phyloP scores from a whole-genome alignment of 176 grass and related monocot species.

The Themeda triandra region DNA sequence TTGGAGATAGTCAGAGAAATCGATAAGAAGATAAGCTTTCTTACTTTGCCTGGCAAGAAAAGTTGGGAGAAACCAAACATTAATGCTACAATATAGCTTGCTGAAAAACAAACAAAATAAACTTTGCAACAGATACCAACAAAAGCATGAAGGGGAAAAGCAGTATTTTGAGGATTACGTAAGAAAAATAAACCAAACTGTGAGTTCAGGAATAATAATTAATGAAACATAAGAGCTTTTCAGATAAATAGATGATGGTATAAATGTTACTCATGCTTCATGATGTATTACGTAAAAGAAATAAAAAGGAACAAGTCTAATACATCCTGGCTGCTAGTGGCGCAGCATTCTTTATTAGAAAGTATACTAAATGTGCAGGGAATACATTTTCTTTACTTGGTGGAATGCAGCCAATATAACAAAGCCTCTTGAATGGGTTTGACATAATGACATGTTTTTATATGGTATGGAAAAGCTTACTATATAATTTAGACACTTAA shows the following conservation, averaged over 20 bases:
- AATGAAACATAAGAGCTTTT: conserved; percentile 14
- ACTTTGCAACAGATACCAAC: background rate
- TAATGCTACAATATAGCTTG: conserved; percentile 19
- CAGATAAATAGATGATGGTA: background rate
- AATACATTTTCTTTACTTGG: background rate
- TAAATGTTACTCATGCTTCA: background rate
- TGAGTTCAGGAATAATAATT: background rate
- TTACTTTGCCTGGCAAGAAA: conserved; percentile 73
- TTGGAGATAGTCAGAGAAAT: conserved; percentile 84
- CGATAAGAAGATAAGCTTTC: conserved; percentile 87
- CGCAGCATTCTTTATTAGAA: background rate
- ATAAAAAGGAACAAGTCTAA: background rate
- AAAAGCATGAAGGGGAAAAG: background rate
- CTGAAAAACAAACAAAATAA: background rate
- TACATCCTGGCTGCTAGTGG: background rate
- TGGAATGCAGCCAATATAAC: background rate
- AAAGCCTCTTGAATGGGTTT: background rate
- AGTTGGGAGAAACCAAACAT: conserved; percentile 8
- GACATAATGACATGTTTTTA: background rate
- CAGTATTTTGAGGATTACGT: background rate
- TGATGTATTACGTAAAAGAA: background rate
- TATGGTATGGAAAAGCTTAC: background rate
- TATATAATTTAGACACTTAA: conserved; percentile 9
- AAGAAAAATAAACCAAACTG: background rate
- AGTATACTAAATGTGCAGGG: background rate